Evolutionary conservation across 1,139 yeast species (phyloP).

Genomic region (Protomyces inundatus): DNA sequence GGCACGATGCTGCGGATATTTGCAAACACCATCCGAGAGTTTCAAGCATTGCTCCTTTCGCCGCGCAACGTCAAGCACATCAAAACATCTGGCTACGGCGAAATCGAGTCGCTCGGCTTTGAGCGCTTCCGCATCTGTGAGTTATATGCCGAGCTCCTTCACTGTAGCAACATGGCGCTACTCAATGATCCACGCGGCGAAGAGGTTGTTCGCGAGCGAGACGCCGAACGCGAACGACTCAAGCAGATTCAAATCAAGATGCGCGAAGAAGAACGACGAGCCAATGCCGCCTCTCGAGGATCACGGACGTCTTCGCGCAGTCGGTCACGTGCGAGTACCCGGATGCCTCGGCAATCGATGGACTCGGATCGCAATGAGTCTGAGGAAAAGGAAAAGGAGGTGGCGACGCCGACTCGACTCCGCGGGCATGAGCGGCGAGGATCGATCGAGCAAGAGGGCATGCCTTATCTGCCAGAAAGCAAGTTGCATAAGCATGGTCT

Average conservation of each 20-base stretch:
- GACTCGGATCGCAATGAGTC: slow-evolving; percentile 30
- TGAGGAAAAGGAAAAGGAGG: slow-evolving; percentile 30
- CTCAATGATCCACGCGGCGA: slow-evolving; percentile 82
- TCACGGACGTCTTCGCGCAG: background rate
- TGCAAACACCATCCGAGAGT: slow-evolving; percentile 66
- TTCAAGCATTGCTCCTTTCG: slow-evolving; percentile 52
- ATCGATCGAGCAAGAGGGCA: slow-evolving; percentile 17
- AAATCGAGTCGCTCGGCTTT: slow-evolving; percentile 84
- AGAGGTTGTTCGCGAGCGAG: slow-evolving; percentile 69
- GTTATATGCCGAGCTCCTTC: slow-evolving; percentile 85
- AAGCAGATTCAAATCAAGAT: background rate
- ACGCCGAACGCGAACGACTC: slow-evolving; percentile 51
- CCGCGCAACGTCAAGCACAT: slow-evolving; percentile 37
- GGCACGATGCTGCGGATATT: slow-evolving; percentile 81
- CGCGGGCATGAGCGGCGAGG: slow-evolving; percentile 9
- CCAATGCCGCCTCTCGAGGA: background rate
- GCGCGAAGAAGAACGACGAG: background rate
- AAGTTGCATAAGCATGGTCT: slow-evolving; percentile 14
- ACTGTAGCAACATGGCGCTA: slow-evolving; percentile 94
- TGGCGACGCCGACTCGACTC: slow-evolving; percentile 25
- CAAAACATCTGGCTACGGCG: slow-evolving; percentile 67
- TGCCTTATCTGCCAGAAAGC: slow-evolving; percentile 17
- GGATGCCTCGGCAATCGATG: background rate
- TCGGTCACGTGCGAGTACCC: background rate
- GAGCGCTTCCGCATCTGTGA: slow-evolving; percentile 94